Evolutionary conservation across 75 land plant genomes (phyloP).

Genomic region (Ceratopteris richardii): DNA sequence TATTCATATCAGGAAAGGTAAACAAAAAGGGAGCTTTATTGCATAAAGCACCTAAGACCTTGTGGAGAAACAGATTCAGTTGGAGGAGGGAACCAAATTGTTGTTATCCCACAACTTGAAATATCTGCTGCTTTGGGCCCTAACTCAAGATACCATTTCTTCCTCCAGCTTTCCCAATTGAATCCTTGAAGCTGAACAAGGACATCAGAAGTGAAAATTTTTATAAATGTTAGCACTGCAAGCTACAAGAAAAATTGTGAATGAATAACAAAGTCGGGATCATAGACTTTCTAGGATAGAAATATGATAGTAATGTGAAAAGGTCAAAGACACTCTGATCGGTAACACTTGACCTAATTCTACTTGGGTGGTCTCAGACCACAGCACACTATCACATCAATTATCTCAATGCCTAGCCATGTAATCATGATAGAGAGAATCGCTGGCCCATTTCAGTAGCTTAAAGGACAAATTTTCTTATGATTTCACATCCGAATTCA

Average conservation of each 20-base stretch:
- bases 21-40: neutral
- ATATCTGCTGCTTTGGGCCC: conserved; percentile 62
- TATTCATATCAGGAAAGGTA: neutral
- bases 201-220: neutral
- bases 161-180: conserved; percentile 77
- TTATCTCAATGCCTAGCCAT: too few species aligned
- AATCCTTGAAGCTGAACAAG: conserved; percentile 67
- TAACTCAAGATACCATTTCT: conserved; percentile 61
- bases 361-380: too few species aligned
- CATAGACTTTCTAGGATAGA: too few species aligned
- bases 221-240: neutral
- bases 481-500: too few species aligned
- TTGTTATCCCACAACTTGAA: conserved; percentile 56
- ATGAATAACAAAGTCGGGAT: too few species aligned
- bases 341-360: too few species aligned
- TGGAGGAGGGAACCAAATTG: conserved; percentile 79
- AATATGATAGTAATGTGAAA: too few species aligned
- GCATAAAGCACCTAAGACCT: conserved; percentile 23
- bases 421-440: too few species aligned
- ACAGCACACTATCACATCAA: too few species aligned
- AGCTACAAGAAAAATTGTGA: neutral
- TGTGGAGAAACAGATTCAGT: conserved; percentile 80
- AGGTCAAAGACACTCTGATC: too few species aligned
- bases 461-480: too few species aligned
- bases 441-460: too few species aligned